phyloP scores from a whole-genome alignment of 176 grass and related monocot species.

The Avena atlantica region DNA sequence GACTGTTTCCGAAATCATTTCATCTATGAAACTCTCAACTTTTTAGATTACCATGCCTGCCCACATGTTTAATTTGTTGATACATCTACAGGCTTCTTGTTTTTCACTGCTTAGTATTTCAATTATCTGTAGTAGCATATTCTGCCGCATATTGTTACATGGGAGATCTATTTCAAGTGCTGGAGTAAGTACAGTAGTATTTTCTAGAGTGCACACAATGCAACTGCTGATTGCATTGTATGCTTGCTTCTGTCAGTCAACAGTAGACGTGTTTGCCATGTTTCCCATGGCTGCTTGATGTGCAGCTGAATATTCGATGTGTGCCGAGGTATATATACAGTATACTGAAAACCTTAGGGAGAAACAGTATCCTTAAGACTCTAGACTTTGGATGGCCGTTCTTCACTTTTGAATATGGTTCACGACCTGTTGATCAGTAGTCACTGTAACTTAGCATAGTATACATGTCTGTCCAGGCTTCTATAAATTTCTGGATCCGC shows the following conservation, averaged over 20 bases:
- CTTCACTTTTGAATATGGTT: too few relatives aligned
- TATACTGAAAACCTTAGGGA: background rate
- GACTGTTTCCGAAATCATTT: background rate
- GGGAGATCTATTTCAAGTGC: background rate
- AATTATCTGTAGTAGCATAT: background rate
- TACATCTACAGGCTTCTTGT: background rate
- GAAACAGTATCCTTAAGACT: too few relatives aligned
- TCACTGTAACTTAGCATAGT: too few relatives aligned
- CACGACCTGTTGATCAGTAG: too few relatives aligned
- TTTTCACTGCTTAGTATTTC: background rate
- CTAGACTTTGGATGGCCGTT: too few relatives aligned
- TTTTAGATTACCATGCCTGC: background rate
- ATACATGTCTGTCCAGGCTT: too few relatives aligned
- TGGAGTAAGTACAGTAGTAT: background rate
- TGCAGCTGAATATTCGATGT: background rate
- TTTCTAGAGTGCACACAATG: background rate
- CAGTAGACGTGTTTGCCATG: background rate
- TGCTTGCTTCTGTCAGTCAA: too few relatives aligned
- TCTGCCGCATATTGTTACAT: too few relatives aligned
- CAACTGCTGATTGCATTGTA: background rate
- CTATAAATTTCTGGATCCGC: too few relatives aligned
- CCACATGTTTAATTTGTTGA: background rate
- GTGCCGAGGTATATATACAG: background rate
- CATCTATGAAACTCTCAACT: background rate
- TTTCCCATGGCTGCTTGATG: background rate